phyloP scores from a whole-genome alignment of 192 early-diverging fungal genomes.

The Backusella tuberculispora region DNA sequence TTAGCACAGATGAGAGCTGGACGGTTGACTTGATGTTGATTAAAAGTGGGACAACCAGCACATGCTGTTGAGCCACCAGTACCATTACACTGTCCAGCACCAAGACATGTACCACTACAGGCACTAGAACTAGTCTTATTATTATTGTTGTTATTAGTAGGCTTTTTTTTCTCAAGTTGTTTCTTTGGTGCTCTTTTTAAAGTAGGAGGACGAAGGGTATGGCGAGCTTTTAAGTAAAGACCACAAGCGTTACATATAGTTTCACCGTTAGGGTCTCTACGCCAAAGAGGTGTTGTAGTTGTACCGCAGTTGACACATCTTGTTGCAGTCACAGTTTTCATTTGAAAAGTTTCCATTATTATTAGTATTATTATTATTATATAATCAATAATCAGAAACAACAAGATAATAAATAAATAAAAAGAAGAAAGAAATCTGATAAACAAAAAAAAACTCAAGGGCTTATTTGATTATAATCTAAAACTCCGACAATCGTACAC shows the following conservation, averaged over 20 bases:
- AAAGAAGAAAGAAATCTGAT: neutral
- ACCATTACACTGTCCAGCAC: slow-evolving; percentile 77
- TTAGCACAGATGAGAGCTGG: slow-evolving; percentile 69
- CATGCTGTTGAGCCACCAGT: slow-evolving; percentile 72
- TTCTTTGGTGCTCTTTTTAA: slow-evolving; percentile 49
- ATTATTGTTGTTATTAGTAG: neutral
- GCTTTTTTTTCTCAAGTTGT: slow-evolving; percentile 35
- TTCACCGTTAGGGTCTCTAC: slow-evolving; percentile 82
- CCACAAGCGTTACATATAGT: slow-evolving; percentile 97
- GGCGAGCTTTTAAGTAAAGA: slow-evolving; percentile 59
- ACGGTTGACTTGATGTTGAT: slow-evolving; percentile 65
- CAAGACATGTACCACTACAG: slow-evolving; percentile 70
- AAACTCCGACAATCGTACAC: neutral
- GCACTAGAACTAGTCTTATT: slow-evolving; percentile 10
- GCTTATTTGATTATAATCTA: neutral
- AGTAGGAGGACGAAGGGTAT: slow-evolving; percentile 53
- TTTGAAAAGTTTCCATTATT: neutral
- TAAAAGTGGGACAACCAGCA: slow-evolving; percentile 77
- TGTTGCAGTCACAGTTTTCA: slow-evolving; percentile 48
- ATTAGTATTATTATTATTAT: neutral
- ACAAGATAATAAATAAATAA: neutral
- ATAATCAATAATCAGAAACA: neutral
- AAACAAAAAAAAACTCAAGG: neutral
- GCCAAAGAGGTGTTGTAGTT: slow-evolving; percentile 91
- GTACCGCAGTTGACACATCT: slow-evolving; percentile 88